Conservation (phyloP, 495 filamentous ascomycete species). For the Neurospora discreta region DNA sequence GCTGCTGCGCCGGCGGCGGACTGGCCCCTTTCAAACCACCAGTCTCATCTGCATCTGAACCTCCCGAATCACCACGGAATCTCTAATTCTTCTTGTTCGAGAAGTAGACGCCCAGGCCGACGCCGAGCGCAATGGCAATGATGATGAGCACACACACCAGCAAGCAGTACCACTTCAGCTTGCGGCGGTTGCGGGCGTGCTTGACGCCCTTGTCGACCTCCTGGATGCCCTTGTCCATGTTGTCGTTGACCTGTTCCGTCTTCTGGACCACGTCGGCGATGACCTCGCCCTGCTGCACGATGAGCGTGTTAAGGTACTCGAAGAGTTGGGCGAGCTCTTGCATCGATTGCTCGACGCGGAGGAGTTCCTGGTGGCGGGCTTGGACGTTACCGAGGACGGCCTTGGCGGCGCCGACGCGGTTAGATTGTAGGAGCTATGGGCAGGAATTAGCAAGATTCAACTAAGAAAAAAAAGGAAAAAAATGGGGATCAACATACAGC, state of each 20-base stretch:
- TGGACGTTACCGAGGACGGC: constrained; percentile 60
- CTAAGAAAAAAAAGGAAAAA: too few species aligned
- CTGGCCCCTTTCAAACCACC: background rate
- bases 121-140: constrained; percentile 38
- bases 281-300: constrained; percentile 50
- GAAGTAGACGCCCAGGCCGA: constrained; percentile 29
- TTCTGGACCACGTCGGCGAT: constrained; percentile 44
- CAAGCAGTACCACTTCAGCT: constrained; percentile 64
- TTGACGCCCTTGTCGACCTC: constrained; percentile 52
- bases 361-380: constrained; percentile 66
- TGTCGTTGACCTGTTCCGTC: constrained; percentile 42
- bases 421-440: constrained; percentile 44
- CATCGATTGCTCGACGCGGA: constrained; percentile 58
- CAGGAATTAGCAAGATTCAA: too few species aligned
- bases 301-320: constrained; percentile 52
- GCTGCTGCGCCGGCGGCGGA: background rate
- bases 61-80: background rate
- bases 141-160: constrained; percentile 46
- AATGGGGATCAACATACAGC: constrained; percentile 40
- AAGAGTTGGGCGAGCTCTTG: constrained; percentile 54
- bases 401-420: constrained; percentile 53
- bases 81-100: constrained; percentile 2
- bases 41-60: background rate
- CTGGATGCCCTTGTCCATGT: constrained; percentile 47
- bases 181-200: constrained; percentile 44